Percentiles rank a stretch among this genome's conserved stretches.
phyloP scores from a whole-genome alignment of 1,139 yeast genomes.

The Geotrichum candidum region DNA sequence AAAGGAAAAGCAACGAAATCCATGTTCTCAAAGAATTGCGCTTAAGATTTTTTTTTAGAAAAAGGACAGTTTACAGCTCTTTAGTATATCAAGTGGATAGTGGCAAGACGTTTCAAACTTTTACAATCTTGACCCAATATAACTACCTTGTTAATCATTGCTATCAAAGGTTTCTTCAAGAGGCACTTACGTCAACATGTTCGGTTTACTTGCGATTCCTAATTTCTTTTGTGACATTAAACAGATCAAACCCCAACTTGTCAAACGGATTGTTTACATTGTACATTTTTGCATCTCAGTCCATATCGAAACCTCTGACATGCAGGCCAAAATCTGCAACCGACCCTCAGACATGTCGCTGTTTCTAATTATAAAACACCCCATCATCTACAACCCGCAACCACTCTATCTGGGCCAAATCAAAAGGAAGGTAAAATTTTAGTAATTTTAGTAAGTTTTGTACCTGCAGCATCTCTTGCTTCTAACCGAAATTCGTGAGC shows the following conservation, averaged over 20 bases:
- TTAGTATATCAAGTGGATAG: no score
- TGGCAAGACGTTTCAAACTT: not conserved
- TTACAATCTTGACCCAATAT: not conserved
- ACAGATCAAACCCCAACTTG: not conserved
- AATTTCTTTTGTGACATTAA: not conserved
- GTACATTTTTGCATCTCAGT: not conserved
- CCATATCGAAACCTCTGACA: not conserved
- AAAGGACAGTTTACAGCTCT: not conserved
- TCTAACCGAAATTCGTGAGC: not conserved
- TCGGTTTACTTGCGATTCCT: no score
- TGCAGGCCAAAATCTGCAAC: not conserved
- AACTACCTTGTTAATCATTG: not conserved
- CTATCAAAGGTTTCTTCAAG: not conserved
- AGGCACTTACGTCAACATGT: no score
- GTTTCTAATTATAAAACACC: not conserved
- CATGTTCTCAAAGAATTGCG: not conserved
- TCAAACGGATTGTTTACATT: not conserved
- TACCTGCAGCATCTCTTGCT: not conserved
- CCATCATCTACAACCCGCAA: not conserved
- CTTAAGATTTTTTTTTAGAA: not conserved
- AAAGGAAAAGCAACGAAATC: no score
- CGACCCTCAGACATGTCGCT: not conserved
- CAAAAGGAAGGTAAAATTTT: not conserved
- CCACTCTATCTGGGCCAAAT: no score
- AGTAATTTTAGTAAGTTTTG: not conserved